Conservation (phyloP, 176 grass and related monocot genomes). For the Chloris gayana region DNA sequence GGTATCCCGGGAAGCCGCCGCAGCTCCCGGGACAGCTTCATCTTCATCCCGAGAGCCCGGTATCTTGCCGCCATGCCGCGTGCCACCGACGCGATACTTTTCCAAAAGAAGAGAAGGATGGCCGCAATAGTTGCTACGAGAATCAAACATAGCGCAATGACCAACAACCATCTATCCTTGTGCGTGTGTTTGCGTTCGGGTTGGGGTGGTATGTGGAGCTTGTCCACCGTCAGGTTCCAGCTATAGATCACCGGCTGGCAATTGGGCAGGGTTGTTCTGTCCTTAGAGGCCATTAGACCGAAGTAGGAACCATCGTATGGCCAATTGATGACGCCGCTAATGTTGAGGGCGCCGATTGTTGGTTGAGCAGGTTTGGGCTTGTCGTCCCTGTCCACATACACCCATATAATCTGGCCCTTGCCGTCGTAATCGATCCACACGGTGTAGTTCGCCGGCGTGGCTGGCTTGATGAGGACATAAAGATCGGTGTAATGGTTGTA, state of each 20-base stretch:
- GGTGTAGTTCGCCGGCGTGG: not conserved
- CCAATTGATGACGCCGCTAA: not conserved
- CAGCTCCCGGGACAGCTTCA: not conserved
- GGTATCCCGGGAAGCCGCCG: slow-evolving; percentile 10
- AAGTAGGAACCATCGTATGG: not conserved
- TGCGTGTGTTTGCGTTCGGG: not conserved
- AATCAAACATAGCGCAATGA: not conserved
- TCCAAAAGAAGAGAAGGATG: too few relatives aligned
- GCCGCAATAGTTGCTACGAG: not conserved
- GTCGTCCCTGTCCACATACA: not conserved
- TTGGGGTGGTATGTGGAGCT: not conserved
- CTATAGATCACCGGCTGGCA: slow-evolving; percentile 9
- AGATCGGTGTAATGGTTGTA: not conserved
- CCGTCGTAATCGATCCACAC: slow-evolving; percentile 14
- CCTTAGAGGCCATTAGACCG: not conserved
- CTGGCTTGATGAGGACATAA: not conserved
- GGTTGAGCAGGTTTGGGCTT: not conserved
- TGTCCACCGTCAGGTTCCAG: not conserved
- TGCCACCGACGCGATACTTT: not conserved
- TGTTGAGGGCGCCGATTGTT: not conserved
- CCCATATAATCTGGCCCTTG: not conserved
- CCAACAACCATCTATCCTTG: too few relatives aligned
- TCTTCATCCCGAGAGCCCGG: not conserved
- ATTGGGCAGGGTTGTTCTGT: not conserved
- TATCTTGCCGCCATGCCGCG: not conserved